Evolutionary conservation across 208 protist genomes (phyloP).

Genomic region (Naegleria gruberi): DNA sequence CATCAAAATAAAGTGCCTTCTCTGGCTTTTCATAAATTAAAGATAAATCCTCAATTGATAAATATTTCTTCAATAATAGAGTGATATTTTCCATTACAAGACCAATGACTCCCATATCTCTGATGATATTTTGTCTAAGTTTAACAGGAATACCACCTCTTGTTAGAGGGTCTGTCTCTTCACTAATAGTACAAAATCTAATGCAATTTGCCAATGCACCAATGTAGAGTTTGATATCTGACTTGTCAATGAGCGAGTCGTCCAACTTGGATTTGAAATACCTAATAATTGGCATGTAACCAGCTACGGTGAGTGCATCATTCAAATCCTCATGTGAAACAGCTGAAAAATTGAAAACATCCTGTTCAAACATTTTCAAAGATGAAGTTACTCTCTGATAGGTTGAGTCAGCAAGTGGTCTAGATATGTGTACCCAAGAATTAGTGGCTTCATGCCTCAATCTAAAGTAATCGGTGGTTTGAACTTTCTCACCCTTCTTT

Average conservation of each 20-base stretch:
- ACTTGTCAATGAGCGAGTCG: neutral
- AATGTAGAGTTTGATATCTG: neutral
- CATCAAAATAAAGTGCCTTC: neutral
- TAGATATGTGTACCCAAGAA: neutral
- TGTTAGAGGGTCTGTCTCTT: neutral
- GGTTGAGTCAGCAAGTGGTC: neutral
- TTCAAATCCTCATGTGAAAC: neutral
- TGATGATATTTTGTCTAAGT: neutral
- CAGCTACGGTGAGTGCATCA: neutral
- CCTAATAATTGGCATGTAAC: neutral
- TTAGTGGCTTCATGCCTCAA: neutral
- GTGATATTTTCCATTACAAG: neutral
- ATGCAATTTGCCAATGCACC: neutral
- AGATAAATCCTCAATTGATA: neutral
- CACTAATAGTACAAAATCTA: neutral
- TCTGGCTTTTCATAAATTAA: neutral
- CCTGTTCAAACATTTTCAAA: neutral
- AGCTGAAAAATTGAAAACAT: neutral
- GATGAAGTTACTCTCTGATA: neutral
- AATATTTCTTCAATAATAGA: neutral
- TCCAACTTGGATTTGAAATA: neutral
- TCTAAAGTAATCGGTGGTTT: neutral
- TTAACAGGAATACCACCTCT: neutral
- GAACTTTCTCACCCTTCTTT: neutral
- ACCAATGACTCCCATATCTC: neutral